Evolutionary conservation across 176 grass and related monocot species (phyloP), one percentile per base, ranked within the genome.

Genomic region (Aechmea fasciata): DNA sequence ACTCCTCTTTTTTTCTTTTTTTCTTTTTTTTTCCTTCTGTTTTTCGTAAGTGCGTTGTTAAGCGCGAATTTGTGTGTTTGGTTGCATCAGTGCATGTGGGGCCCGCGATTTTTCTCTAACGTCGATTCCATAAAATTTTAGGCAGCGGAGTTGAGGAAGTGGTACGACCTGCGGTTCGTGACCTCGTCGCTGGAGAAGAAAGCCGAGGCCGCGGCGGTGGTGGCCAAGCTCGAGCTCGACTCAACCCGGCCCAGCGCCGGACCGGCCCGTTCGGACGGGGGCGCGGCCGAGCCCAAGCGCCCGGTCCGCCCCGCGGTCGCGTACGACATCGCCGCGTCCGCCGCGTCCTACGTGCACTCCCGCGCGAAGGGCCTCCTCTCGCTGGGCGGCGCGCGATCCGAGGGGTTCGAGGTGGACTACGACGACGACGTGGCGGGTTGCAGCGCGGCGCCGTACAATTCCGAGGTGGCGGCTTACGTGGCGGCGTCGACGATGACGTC

Each of bases 291-390:
- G 14, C 84, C 86, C 13, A 86, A 79, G 13, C 79, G 76, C 13
- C 86, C 71, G 4, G 74, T 82, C 57, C 86, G 86, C 13, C 50
- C 90, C 33, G 85, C 85, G 65, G 77, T 90, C 41, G 84, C 89
- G 17, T 90, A 99, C 87, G 81, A 90, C 75, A 85, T 99, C 23
- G 94, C 94, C 5, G 89, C 89, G 51, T 90, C 84, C 50, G 94
- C 94, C 12, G 87, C 94, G 63, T 93, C 89, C 2, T 99, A 99
- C 78, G 74, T 99, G 10, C 87, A 69, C 51, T 69, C 82, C 50
- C 84, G 89, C 47, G 94, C 89, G 48, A 83, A 80, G 6, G 89
- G 89, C 67, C 69, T 93, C 14, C 87, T 93, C 25, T 80, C 84
- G 11, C 72, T 85, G 61, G 68, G 77, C 67, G 68, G 77, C 67